Conservation (phyloP, 306 rosid genomes). For the Dalbergia cochinchinensis region DNA sequence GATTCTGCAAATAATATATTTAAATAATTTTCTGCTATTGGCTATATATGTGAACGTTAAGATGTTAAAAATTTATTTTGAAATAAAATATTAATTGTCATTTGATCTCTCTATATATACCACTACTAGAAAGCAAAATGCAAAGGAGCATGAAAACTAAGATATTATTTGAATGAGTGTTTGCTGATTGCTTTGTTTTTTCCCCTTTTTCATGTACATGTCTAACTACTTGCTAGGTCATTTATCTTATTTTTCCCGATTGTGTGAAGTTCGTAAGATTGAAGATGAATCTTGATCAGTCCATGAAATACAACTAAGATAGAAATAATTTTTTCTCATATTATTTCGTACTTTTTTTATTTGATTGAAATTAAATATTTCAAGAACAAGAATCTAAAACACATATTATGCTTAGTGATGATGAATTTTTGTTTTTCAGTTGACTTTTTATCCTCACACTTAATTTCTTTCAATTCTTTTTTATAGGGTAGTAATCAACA, state of each 20-base stretch:
- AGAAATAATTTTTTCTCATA: background rate
- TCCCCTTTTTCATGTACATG: too few relatives aligned
- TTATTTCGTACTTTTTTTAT: background rate
- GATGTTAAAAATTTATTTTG: background rate
- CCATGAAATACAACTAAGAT: background rate
- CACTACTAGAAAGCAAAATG: background rate
- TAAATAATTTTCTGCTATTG: background rate
- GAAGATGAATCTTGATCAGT: background rate
- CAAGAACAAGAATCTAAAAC: background rate
- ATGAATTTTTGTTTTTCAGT: background rate
- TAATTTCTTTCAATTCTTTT: too few relatives aligned
- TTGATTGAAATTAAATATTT: background rate
- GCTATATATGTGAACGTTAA: background rate
- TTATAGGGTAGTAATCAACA: too few relatives aligned
- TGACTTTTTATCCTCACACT: too few relatives aligned
- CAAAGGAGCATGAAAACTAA: background rate
- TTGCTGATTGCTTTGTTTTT: background rate
- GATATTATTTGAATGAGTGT: background rate
- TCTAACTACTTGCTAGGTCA: background rate
- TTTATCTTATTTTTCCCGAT: background rate
- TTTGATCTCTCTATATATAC: too few relatives aligned
- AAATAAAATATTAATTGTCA: background rate
- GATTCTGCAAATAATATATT: too few relatives aligned
- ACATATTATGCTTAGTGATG: background rate
- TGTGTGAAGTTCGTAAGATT: too few relatives aligned